A percentile compares a stretch with the other conserved stretches of the same genome.
Evolutionary conservation across 805 yeast species (phyloP).

Genomic region (Ogataea philodendri): DNA sequence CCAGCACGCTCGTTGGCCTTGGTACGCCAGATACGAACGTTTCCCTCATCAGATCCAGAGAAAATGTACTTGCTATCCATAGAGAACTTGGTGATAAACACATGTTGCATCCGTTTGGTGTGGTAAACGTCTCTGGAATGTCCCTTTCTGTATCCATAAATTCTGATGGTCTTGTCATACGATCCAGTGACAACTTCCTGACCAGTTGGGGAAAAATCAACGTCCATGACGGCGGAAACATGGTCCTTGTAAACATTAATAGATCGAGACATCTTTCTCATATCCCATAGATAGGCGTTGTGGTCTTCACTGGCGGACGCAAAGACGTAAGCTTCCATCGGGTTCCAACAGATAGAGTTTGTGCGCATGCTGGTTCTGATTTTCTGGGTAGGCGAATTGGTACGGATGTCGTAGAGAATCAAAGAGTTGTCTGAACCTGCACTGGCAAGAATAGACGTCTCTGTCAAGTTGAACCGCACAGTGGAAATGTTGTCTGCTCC

Average conservation of each 20-base stretch:
- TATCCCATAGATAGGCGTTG: constrained; percentile 91
- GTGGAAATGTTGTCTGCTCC: constrained; percentile 88
- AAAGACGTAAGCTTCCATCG: constrained; percentile 94
- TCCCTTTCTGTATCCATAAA: constrained; percentile 68
- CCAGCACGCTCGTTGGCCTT: constrained; percentile 80
- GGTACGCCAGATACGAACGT: constrained; percentile 90
- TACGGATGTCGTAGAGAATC: constrained; percentile 85
- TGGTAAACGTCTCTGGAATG: constrained; percentile 95
- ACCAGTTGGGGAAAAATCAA: constrained; percentile 96
- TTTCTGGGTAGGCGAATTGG: constrained; percentile 90
- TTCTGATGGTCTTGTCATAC: constrained; percentile 88
- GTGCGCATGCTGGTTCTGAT: constrained; percentile 78
- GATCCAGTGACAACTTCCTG: constrained; percentile 94
- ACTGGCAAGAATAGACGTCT: constrained; percentile 83
- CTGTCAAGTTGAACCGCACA: constrained; percentile 86
- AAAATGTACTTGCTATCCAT: constrained; percentile 87
- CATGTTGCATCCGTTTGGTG: constrained; percentile 96
- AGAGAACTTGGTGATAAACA: constrained; percentile 77
- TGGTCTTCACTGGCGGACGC: constrained; percentile 94
- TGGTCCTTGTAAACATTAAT: constrained; percentile 90
- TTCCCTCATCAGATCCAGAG: constrained; percentile 95
- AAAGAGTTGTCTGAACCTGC: constrained; percentile 89
- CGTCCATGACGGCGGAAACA: constrained; percentile 91
- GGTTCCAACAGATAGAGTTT: constrained; percentile 91
- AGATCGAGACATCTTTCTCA: constrained; percentile 85